Base-by-base conservation (phyloP, 345 rosid genomes). In the Leavenworthia alabamica region DNA sequence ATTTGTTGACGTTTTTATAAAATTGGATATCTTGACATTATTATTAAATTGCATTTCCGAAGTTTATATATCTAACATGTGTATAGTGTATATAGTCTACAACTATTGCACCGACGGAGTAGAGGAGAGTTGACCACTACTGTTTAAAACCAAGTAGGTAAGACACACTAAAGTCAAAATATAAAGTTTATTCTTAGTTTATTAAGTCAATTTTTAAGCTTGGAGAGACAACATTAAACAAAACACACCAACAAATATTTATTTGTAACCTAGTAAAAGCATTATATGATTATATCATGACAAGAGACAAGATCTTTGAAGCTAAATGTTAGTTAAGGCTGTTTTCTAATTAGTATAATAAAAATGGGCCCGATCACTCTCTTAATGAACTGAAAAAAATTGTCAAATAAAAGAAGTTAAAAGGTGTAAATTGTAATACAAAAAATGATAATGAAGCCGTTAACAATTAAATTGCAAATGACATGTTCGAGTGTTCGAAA, bases 231-330 rank as follows among this genome's bases (percentile, higher is more conserved):
- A 57, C 55, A 64, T 49, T 64, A 64, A 71, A 64, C 71, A 71
- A 48, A 62, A 70, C 69, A 62, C 44, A 70, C 39, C 64, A 71
- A 64, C 70, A 64, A 26, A 71, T 65, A 71, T 71, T 71, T 56
- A 41, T 57, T 57, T 64, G 75, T 71, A 48, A 71, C 75, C 75
- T 71, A 70, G 75, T 64, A 31, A 71, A 66, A 64, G 66, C 43
- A n/a, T n/a, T n/a, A n/a, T n/a, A n/a, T n/a, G n/a, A 71, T 64
- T 56, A 63, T 42, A 71, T 71, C 35, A 71, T 64, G 75, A 56
- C 70, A 71, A 64, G 65, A 56, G 60, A 71, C 70, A 71, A 56
- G 57, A 71, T n/a, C 52, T 48, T 32, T 39, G 54, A 63, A 64
- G 60, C 60, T 49, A 64, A 50, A 56, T 48, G 65, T 56, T 56